Base-by-base conservation (phyloP, 2,329 filamentous ascomycete genomes). In the Epichloe baconii region DNA sequence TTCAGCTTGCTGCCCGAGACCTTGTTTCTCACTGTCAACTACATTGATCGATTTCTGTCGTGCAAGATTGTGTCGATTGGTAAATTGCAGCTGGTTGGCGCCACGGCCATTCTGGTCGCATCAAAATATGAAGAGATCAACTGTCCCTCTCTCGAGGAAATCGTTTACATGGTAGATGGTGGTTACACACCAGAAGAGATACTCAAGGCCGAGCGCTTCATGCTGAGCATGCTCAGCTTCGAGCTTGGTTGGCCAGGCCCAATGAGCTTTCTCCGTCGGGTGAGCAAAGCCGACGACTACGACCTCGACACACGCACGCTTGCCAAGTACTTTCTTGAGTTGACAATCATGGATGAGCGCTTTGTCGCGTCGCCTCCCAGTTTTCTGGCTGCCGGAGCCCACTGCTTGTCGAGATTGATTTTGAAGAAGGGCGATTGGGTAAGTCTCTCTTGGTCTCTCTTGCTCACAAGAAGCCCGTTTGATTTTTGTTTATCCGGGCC, bases 41-140 rank as follows among this genome's bases (percentile, higher is more conserved):
- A 93, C 68, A 90, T 98, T 55, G 93, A 98, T 67, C 88, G 93
- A 26, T 98, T 98, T 68, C 79, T 98, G 21, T 93, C 90, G 1
- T 81, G 80, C 73, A 98, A 98, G 74, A 83, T 96, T 38, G 90
- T 98, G 36, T 97, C 93, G 1, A 79, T 97, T 14, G 87, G 86
- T 55, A 97, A 97, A 71, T 77, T 98, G 44, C 93, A 98, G 71
- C 80, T 98, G 15, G 93, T 97, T 48, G 93, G 93, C 45, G 91
- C 93, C 21, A 97, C 93, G 4, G 93, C 93, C 26, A 85, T 98
- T 58, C 90, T 97, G 61, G 84, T 98, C 54, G 93, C 93, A 12
- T 87, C 93, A 59, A 98, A 98, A 71, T 98, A 96, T 64, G 93
- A 98, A 68, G 93, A 98, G 71, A 96, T 98, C 73, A 95, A 95